Conservation (phyloP, 129 eudicot species). For the Erigeron canadensis region DNA sequence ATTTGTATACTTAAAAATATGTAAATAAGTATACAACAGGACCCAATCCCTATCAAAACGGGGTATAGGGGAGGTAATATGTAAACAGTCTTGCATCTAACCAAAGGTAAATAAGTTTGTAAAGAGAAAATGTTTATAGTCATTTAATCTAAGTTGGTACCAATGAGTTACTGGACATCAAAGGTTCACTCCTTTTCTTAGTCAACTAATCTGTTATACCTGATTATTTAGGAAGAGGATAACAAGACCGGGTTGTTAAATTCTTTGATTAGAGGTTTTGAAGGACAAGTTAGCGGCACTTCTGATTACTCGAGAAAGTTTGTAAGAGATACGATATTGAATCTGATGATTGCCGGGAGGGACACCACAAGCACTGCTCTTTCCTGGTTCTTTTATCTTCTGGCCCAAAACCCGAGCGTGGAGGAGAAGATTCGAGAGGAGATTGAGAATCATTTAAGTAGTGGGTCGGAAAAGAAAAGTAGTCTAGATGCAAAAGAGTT, state of each 20-base stretch:
- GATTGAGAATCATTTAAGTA: neutral
- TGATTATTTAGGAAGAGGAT: neutral
- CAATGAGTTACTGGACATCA: no score
- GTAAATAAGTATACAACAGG: no score
- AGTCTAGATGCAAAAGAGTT: constrained; percentile 6
- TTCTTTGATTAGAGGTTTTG: neutral
- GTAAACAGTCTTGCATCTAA: no score
- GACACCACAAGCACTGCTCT: constrained; percentile 41
- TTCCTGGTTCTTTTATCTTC: constrained; percentile 54
- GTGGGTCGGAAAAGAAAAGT: neutral
- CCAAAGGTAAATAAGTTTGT: no score
- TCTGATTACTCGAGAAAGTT: neutral
- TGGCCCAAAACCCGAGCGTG: constrained; percentile 29
- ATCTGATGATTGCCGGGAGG: constrained; percentile 44
- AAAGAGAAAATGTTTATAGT: no score
- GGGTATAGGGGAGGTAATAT: no score
- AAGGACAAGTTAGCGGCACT: neutral
- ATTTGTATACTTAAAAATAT: no score
- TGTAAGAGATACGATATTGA: constrained; percentile 37
- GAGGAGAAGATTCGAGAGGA: constrained; percentile 41
- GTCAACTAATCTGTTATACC: no score
- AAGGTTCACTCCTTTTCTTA: no score
- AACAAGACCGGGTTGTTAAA: neutral
- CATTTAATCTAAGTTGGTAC: no score
- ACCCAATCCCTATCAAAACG: no score